phyloP scores from a whole-genome alignment of 2,329 filamentous ascomycete species.

The Scedosporium apiospermum region DNA sequence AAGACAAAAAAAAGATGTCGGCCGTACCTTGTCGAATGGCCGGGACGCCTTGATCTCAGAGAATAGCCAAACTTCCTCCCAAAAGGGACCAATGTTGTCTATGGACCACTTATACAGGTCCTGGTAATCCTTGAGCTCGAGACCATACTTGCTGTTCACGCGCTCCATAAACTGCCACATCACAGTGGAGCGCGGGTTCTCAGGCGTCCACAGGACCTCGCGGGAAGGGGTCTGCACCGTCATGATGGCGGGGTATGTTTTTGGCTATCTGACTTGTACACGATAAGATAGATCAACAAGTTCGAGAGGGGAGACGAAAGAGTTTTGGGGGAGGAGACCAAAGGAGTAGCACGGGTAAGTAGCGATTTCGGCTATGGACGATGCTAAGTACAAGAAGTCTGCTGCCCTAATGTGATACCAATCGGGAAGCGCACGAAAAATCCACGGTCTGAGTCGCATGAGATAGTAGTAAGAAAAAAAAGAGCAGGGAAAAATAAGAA shows the following conservation, averaged over 20 bases:
- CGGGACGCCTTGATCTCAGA: constrained; percentile 64
- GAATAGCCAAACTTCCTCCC: constrained; percentile 78
- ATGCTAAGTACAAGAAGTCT: no score
- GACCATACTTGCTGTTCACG: constrained; percentile 57
- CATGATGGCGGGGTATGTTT: background rate
- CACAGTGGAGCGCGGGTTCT: constrained; percentile 54
- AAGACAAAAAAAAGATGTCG: background rate
- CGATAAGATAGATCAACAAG: no score
- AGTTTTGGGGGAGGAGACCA: no score
- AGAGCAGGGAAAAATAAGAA: background rate
- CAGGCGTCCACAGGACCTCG: constrained; percentile 61
- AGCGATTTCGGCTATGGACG: no score
- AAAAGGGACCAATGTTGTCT: constrained; percentile 65
- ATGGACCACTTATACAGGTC: constrained; percentile 83
- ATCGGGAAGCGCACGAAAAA: background rate
- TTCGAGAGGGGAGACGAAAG: no score
- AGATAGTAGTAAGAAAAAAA: background rate
- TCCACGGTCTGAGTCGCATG: background rate
- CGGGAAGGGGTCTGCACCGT: constrained; percentile 7
- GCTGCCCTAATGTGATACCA: background rate
- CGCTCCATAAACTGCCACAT: constrained; percentile 64
- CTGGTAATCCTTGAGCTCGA: constrained; percentile 57
- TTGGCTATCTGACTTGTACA: no score
- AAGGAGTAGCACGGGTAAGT: no score
- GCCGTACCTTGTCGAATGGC: constrained; percentile 48